Conservation (phyloP, 1,284 basidiomycete genomes). For the Coniferiporia sulphurascens region DNA sequence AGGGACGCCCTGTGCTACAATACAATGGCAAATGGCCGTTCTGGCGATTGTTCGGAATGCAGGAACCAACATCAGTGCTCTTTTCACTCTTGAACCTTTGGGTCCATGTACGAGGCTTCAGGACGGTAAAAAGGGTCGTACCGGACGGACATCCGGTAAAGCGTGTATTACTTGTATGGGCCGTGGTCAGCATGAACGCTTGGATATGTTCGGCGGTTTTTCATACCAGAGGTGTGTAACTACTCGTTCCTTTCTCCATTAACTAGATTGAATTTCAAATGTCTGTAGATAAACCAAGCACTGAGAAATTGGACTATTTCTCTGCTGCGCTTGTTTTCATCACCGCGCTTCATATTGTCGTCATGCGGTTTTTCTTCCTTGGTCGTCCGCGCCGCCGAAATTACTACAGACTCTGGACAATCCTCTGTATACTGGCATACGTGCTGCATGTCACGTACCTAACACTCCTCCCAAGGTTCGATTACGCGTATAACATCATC, state of each 20-base stretch:
- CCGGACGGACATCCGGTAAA: conserved; percentile 64
- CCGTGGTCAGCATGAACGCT: conserved; percentile 76
- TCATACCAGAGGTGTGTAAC: conserved; percentile 76
- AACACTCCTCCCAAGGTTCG: conserved; percentile 73
- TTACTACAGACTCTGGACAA: conserved; percentile 35
- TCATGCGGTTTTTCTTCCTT: conserved; percentile 75
- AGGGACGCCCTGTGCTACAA: conserved; percentile 51
- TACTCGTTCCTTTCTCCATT: not conserved
- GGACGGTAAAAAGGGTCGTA: conserved; percentile 45
- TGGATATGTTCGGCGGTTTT: conserved; percentile 95
- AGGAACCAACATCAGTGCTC: conserved; percentile 90
- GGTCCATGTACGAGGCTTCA: conserved; percentile 59
- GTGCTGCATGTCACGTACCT: conserved; percentile 76
- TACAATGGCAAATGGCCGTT: conserved; percentile 99
- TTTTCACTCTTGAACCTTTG: conserved; percentile 86
- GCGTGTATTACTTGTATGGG: conserved; percentile 65
- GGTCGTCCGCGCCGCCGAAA: conserved; percentile 20
- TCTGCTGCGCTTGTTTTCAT: conserved; percentile 84
- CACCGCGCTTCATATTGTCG: conserved; percentile 69
- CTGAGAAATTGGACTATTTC: conserved; percentile 95
- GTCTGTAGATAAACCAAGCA: conserved; percentile 66
- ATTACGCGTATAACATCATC: conserved; percentile 93
- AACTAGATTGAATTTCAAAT: conserved; percentile 14
- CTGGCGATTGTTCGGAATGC: conserved; percentile 78
- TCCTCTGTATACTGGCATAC: conserved; percentile 48